Evolutionary conservation across 2,329 filamentous ascomycete genomes (phyloP).

Genomic region (Ceratocystiopsis minuta): DNA sequence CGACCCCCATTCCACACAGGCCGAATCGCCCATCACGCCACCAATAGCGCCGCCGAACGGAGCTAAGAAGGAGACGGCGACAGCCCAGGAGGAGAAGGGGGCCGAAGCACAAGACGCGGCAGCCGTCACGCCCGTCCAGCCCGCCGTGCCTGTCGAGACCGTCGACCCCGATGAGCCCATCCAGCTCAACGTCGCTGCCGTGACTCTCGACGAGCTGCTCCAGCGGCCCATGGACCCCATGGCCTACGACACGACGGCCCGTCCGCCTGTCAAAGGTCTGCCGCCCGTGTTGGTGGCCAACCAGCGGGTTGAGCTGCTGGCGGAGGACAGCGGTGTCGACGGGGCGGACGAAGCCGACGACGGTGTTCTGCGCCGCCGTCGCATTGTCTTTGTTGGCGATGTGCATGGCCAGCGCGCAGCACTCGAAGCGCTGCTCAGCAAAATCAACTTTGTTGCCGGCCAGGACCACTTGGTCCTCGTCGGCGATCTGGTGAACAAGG

Average conservation of each 20-base stretch:
- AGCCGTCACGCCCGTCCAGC: too few species aligned
- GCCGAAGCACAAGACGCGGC: too few species aligned
- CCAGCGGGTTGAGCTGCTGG: conserved; percentile 14
- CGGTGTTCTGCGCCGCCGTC: conserved; percentile 17
- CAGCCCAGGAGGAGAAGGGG: too few species aligned
- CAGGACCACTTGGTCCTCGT: conserved; percentile 59
- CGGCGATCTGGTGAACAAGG: conserved; percentile 72
- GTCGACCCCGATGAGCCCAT: too few species aligned
- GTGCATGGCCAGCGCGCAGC: conserved; percentile 73
- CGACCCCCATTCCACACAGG: too few species aligned
- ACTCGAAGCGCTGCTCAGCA: conserved; percentile 45
- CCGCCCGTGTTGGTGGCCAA: conserved; percentile 12
- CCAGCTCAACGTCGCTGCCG: too few species aligned
- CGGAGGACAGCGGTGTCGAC: conserved; percentile 10
- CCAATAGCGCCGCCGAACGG: too few species aligned
- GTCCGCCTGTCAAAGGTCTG: conserved; percentile 19
- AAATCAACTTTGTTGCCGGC: conserved; percentile 40
- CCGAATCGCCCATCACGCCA: too few species aligned
- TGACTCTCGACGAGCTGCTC: not conserved
- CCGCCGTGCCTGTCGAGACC: too few species aligned
- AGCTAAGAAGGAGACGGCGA: too few species aligned
- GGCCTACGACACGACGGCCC: conserved; percentile 20
- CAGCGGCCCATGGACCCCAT: conserved; percentile 4
- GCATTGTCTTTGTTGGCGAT: conserved; percentile 73
- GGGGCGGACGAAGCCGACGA: conserved; percentile 16